Percentiles rank a stretch among this genome's conserved stretches.
phyloP scores from a whole-genome alignment of 2,329 filamentous ascomycete genomes.

The Cordyceps sp. region DNA sequence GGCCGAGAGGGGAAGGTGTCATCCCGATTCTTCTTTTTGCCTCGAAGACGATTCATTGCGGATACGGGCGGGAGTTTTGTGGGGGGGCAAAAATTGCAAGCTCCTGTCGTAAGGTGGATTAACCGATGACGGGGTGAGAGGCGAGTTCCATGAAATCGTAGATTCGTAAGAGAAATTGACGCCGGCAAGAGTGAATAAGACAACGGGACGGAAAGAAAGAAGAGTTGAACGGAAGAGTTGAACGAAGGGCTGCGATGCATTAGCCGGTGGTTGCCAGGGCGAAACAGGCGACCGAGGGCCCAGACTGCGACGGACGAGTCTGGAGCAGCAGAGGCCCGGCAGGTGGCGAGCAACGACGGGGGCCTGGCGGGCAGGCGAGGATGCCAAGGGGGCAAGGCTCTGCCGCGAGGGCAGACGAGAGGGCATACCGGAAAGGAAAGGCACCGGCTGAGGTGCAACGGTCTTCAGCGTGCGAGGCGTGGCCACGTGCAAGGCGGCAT shows the following conservation, averaged over 20 bases:
- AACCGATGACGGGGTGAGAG: too few relatives aligned
- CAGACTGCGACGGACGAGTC: too few relatives aligned
- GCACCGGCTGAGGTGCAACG: not conserved
- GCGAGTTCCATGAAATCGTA: not conserved
- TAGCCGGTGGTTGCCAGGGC: too few relatives aligned
- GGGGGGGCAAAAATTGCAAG: too few relatives aligned
- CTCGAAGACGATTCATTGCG: conserved; percentile 58
- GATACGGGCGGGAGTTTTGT: not conserved
- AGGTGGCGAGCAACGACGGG: too few relatives aligned
- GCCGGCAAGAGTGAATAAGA: not conserved
- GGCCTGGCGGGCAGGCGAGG: too few relatives aligned
- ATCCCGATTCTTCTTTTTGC: conserved; percentile 53
- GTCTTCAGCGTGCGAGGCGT: not conserved
- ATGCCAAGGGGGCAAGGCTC: too few relatives aligned
- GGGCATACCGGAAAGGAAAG: not conserved
- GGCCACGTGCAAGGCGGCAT: not conserved
- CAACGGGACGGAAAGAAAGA: not conserved
- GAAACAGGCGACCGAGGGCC: too few relatives aligned
- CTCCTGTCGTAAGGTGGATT: too few relatives aligned
- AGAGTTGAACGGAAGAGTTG: not conserved
- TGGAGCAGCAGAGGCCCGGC: too few relatives aligned
- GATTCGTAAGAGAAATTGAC: not conserved
- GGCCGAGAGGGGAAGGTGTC: conserved; percentile 27
- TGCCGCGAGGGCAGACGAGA: not conserved
- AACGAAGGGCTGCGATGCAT: too few relatives aligned